phyloP scores from a whole-genome alignment of 208 protist genomes.

The Trypanosoma caninum region DNA sequence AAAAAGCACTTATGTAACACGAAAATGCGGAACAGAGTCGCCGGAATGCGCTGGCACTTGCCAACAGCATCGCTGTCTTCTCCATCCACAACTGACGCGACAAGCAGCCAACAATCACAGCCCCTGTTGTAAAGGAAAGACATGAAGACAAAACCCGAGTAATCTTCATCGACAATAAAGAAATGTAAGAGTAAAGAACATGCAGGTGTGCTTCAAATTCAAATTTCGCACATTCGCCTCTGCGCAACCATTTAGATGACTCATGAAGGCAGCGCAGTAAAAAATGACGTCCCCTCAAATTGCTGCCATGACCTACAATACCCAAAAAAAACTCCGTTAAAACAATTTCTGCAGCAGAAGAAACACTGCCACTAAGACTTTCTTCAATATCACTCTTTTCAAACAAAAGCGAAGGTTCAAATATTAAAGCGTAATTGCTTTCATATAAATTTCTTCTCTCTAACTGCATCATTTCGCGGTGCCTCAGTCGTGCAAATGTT shows the following conservation, averaged over 20 bases:
- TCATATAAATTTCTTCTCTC: not conserved
- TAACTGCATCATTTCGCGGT: not conserved
- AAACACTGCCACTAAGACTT: not conserved
- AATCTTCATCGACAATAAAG: conserved; percentile 25
- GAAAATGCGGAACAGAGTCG: conserved; percentile 3
- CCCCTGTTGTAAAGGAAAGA: conserved; percentile 20
- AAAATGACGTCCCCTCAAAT: conserved; percentile 21
- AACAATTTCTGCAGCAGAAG: conserved; percentile 12
- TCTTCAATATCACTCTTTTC: not conserved
- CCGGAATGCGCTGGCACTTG: conserved; percentile 10
- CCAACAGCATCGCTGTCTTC: conserved; percentile 20
- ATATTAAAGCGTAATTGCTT: not conserved
- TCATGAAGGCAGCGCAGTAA: conserved; percentile 25
- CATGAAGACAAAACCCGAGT: conserved; percentile 18
- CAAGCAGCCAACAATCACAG: conserved; percentile 4
- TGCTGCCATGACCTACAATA: conserved; percentile 18
- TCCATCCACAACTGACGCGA: conserved; percentile 23
- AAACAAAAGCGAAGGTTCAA: conserved; percentile 14
- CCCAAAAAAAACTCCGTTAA: conserved; percentile 21
- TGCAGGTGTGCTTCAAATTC: not conserved
- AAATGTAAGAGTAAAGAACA: conserved; percentile 11
- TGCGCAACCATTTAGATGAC: conserved; percentile 15
- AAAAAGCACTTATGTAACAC: not conserved
- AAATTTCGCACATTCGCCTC: not conserved
- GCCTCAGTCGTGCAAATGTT: conserved; percentile 9